Base-by-base conservation (phyloP, 2,329 filamentous ascomycete species). In the Colletotrichum sp. region DNA sequence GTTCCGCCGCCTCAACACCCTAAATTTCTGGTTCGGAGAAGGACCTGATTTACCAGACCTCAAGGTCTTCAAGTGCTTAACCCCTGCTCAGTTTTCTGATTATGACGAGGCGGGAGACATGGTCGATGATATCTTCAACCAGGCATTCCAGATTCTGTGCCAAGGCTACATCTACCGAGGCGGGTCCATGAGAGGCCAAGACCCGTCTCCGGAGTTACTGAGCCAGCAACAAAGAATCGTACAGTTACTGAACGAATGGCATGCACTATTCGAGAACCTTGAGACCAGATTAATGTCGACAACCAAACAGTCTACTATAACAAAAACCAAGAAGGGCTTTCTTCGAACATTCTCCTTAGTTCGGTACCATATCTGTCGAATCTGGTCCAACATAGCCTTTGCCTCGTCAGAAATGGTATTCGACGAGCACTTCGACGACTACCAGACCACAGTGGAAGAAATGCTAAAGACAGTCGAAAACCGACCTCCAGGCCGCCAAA, bases 371-470 rank as follows among this genome's bases (percentile, higher is more conserved):
- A 52, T 67, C 18, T 39, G 28, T n/a, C 52, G 28, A 4, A n/a
- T 75, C 15, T 75, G 72, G 72, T 28, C 24, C 10, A 8, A 22
- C n/a, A 48, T 71, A 24, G 72, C 72, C 15, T 66, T 75, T 15
- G 12, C 28, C 24, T 55, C 22, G 18, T 73, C 72, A 12, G 84
- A 88, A 71, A 76, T 81, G 18, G 80, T 79, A 1, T 86, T 81
- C 71, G 86, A 88, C 69, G 74, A 75, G 1, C 80, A 86, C 62
- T 71, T 83, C 1, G 69, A 81, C 3, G 80, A 80, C 13, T 88
- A 88, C 32, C 81, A 82, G 9, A 75, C 80, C 36, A 83, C 88
- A 44, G 81, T 88, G 48, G 81, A 83, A 1, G 78, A 85, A 0
- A 82, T 83, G 18, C 44, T 36, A 18, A 28, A 70, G 2, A 32